phyloP scores from a whole-genome alignment of 352 stramenopile genomes.

The Albugo laibachii region DNA sequence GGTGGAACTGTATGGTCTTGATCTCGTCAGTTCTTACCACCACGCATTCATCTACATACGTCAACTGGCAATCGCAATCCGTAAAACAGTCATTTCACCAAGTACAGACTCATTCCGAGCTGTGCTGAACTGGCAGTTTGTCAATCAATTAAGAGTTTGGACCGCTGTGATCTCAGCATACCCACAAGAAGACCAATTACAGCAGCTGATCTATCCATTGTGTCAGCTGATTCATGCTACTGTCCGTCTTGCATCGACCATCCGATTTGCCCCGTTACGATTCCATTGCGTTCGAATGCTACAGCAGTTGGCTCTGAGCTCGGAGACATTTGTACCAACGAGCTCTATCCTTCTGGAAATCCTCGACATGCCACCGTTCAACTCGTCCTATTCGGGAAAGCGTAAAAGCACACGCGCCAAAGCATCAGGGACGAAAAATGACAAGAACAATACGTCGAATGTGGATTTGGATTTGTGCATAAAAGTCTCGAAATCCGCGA shows the following conservation, averaged over 20 bases:
- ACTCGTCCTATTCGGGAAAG: constrained; percentile 51
- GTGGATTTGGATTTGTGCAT: constrained; percentile 69
- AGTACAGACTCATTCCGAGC: constrained; percentile 72
- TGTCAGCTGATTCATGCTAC: constrained; percentile 76
- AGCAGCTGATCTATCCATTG: constrained; percentile 89
- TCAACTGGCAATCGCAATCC: constrained; percentile 94
- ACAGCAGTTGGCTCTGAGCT: constrained; percentile 89
- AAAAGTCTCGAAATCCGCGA: constrained; percentile 82
- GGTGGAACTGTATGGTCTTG: constrained; percentile 94
- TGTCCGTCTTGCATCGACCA: constrained; percentile 52
- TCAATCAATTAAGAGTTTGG: constrained; percentile 95
- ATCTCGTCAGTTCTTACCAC: constrained; percentile 94
- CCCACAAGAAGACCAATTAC: constrained; percentile 65
- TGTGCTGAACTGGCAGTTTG: constrained; percentile 96
- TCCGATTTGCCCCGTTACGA: constrained; percentile 81
- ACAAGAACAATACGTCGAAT: constrained; percentile 4
- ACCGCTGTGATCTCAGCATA: constrained; percentile 87
- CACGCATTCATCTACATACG: constrained; percentile 99
- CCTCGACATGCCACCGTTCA: constrained; percentile 81
- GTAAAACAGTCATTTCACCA: constrained; percentile 90
- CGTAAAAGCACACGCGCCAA: constrained; percentile 14
- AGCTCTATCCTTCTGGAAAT: constrained; percentile 87
- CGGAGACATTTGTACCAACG: constrained; percentile 91
- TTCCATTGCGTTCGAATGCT: constrained; percentile 94
- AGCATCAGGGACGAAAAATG: constrained; percentile 3